phyloP scores from a whole-genome alignment of 805 yeast species.

The Barnettozyma californica region DNA sequence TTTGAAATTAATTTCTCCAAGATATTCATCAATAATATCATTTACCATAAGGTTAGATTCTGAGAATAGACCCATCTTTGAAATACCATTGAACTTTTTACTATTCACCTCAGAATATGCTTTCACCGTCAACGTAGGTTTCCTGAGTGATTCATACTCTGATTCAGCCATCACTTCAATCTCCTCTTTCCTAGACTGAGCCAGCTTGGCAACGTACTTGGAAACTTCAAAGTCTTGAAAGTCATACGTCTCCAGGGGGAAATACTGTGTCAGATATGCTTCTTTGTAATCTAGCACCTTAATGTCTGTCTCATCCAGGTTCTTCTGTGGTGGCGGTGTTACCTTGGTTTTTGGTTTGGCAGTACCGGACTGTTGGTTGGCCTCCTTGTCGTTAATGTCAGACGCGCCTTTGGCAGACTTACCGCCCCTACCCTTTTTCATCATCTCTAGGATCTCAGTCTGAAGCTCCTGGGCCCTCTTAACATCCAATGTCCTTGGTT shows the following conservation, averaged over 20 bases:
- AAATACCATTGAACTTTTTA: conserved; percentile 55
- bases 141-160: conserved; percentile 22
- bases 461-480: conserved; percentile 39
- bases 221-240: conserved; percentile 39
- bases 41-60: conserved; percentile 36
- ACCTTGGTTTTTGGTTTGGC: conserved; percentile 16
- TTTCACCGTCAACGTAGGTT: conserved; percentile 42
- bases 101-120: conserved; percentile 53
- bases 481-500: conserved; percentile 43
- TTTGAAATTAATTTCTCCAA: conserved; percentile 70
- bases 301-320: conserved; percentile 31
- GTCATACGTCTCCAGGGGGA: conserved; percentile 31
- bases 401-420: conserved; percentile 5
- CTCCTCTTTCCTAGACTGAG: conserved; percentile 4
- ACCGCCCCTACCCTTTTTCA: conserved; percentile 15
- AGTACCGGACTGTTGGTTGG: conserved; percentile 1
- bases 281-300: conserved; percentile 32
- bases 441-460: conserved; percentile 19
- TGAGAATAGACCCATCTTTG: conserved; percentile 59
- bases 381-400: conserved; percentile 2
- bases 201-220: conserved; percentile 39
- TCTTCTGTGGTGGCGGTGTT: conserved; percentile 23
- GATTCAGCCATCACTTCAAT: conserved; percentile 20
- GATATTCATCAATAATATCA: conserved; percentile 51
- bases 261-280: conserved; percentile 28